Conservation (phyloP, 805 yeast species). For the Zygosaccharomyces bailii region DNA sequence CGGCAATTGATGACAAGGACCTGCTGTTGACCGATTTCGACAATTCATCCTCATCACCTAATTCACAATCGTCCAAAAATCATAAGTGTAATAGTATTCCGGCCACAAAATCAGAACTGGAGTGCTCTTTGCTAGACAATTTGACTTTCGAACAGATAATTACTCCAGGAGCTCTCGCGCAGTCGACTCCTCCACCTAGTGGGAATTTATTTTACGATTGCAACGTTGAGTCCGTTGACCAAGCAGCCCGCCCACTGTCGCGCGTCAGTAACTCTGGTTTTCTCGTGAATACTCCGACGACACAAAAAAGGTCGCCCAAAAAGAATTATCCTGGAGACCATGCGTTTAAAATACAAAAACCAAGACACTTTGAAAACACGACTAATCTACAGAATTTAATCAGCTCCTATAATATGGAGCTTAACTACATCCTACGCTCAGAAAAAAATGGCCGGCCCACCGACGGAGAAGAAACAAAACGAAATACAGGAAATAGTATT, state of each 20-base stretch:
- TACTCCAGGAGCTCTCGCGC: background rate
- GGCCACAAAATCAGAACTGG: background rate
- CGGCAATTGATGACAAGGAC: conserved; percentile 10
- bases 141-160: conserved; percentile 4
- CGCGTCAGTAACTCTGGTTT: conserved; percentile 9
- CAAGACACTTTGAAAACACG: conserved; percentile 3
- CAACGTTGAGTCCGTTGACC: background rate
- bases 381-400: conserved; percentile 8
- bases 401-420: conserved; percentile 11
- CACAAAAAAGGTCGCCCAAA: conserved; percentile 11
- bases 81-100: background rate
- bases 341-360: conserved; percentile 12
- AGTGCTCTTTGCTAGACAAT: conserved; percentile 3
- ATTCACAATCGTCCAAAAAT: conserved; percentile 4
- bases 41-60: conserved; percentile 11
- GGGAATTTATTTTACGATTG: conserved; percentile 1
- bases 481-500: background rate
- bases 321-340: conserved; percentile 2
- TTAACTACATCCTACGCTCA: conserved; percentile 12
- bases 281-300: conserved; percentile 6
- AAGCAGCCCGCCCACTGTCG: conserved; percentile 1
- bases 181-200: conserved; percentile 3
- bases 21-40: conserved; percentile 14
- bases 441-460: conserved; percentile 1
- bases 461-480: background rate